Conservation (phyloP, 192 early-diverging fungal species). For the Chytriomyces confervae region DNA sequence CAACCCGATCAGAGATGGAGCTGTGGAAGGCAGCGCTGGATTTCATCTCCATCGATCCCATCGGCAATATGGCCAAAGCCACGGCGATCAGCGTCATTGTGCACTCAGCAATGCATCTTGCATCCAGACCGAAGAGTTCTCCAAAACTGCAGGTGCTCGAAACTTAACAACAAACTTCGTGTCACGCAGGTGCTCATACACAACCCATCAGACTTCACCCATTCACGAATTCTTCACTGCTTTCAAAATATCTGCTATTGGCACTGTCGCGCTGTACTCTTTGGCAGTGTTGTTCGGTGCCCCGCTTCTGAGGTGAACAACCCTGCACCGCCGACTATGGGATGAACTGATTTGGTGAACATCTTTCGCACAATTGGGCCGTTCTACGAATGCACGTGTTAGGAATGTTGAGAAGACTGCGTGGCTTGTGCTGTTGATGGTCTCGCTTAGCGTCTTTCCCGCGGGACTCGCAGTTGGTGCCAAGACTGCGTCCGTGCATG, state of each 20-base stretch:
- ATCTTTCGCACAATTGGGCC: too few species aligned
- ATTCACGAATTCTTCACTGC: not conserved
- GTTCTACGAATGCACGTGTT: not conserved
- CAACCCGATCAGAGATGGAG: not conserved
- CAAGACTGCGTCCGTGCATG: too few species aligned
- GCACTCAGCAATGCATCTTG: not conserved
- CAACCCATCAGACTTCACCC: not conserved
- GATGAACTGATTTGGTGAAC: too few species aligned
- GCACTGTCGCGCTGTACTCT: not conserved
- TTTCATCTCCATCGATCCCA: not conserved
- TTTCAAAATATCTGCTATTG: not conserved
- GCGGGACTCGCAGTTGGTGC: too few species aligned
- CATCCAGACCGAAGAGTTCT: not conserved
- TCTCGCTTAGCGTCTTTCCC: constrained; percentile 6
- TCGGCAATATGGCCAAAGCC: not conserved
- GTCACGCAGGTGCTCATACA: not conserved
- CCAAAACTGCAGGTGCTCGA: too few species aligned
- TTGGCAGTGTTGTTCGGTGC: constrained; percentile 18
- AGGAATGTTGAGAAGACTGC: constrained; percentile 12
- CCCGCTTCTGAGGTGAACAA: too few species aligned
- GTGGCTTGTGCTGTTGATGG: not conserved
- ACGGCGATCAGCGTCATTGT: not conserved
- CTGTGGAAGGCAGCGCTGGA: not conserved
- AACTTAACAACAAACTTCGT: not conserved
- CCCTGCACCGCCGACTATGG: too few species aligned